Base-by-base conservation (phyloP, 441 rosid genomes). In the California macrophylla region DNA sequence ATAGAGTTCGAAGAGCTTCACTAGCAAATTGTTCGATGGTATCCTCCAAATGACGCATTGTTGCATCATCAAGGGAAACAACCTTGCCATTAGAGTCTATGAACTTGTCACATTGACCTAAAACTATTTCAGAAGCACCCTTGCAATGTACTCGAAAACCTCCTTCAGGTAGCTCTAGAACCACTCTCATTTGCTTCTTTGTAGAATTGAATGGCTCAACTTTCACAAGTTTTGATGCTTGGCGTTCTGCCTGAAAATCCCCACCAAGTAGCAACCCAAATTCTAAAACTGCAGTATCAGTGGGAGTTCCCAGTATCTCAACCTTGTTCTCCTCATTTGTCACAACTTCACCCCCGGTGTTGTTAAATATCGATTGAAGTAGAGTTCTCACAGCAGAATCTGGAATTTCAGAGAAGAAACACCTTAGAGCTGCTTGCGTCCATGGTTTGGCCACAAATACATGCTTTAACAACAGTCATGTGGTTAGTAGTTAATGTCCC, bases 281-380 rank as follows among this genome's bases (percentile, higher is more conserved):
- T 69, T 86, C 91, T 64, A 89, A 74, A 72, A 89, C 70, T 40
- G 94, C 94, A 78, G 87, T 72, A 75, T 89, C 91, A 18, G 91
- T 89, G 61, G 94, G 91, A 60, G 87, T 83, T 66, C 95, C 95
- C n/a, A 89, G 77, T 69, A 89, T 85, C 82, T 87, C 89, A 56
- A 62, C 69, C 73, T 80, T 79, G 50, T 72, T 71, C 18, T 72
- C 82, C 75, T 80, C 60, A 20, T 52, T 70, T 3, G 28, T 67
- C 40, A 85, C 90, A 66, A 89, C 78, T 74, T 87, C 95, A 66
- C 95, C 95, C 26, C 89, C 87, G 3, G 91, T 86, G 75, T 87
- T 89, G 69, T 71, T 82, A 70, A 89, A 85, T 60, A 89, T 83
- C 12, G 94, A 86, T 71, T 89, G 85, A 54, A 85, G 83, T 56